These are phyloP conservation scores for Tremellales sp. DNA, from an alignment of 1,284 basidiomycete genomes.

Conservation along the genomic window DNA sequence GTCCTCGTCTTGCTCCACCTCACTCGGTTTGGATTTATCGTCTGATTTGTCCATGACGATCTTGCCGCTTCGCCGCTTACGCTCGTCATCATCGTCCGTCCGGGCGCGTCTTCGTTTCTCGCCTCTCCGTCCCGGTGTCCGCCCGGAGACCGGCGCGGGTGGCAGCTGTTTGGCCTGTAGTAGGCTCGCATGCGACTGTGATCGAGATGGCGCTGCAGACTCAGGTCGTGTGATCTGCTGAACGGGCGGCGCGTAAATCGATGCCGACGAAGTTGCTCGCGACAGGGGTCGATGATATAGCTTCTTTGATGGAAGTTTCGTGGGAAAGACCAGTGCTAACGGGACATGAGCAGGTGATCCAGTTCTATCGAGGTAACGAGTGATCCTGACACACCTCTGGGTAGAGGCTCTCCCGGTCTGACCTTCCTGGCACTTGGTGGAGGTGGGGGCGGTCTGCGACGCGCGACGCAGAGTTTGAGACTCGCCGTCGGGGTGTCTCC, in stretches of 20 bases:
- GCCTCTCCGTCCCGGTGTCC: conserved; percentile 37
- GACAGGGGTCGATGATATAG: conserved; percentile 33
- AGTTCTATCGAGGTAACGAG: not conserved
- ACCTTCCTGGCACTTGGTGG: conserved; percentile 31
- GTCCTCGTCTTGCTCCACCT: conserved; percentile 26
- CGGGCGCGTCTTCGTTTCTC: conserved; percentile 35
- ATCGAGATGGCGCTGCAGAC: no score
- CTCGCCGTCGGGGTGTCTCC: not conserved
- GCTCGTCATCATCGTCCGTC: conserved; percentile 16
- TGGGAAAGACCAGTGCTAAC: conserved; percentile 37
- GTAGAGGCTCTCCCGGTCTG: conserved; percentile 46
- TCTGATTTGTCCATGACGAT: conserved; percentile 16
- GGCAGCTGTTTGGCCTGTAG: not conserved
- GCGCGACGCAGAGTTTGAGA: conserved; percentile 32
- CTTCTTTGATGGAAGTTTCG: conserved; percentile 19
- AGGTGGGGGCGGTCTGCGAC: conserved; percentile 23
- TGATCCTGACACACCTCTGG: conserved; percentile 33
- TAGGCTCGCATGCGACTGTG: no score
- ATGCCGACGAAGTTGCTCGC: conserved; percentile 25
- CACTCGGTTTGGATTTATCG: not conserved
- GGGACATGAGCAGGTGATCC: no score
- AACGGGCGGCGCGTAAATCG: conserved; percentile 42
- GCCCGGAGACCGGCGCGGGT: conserved; percentile 17
- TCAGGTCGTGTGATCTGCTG: no score
- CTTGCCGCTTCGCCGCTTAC: conserved; percentile 24